Conservation (phyloP, 257 asterid genomes). For the Ligustrum vulgare region DNA sequence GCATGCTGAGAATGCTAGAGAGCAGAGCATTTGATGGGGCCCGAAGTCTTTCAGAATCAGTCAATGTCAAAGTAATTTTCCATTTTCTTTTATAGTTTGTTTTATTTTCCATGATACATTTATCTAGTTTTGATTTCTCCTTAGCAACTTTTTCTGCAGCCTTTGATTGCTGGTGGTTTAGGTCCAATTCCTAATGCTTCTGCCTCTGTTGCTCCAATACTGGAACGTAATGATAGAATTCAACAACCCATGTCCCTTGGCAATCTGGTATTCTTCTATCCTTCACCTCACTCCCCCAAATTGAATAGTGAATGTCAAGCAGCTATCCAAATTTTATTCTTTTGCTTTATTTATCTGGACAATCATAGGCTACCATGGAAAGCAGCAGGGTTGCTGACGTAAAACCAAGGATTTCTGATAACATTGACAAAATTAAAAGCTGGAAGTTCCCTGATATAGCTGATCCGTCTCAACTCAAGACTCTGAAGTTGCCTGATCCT, state of each 20-base stretch:
- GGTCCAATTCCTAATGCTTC: conserved; percentile 70
- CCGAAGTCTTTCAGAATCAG: conserved; percentile 69
- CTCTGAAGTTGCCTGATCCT: conserved; percentile 84
- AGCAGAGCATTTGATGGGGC: conserved; percentile 81
- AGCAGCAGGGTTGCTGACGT: conserved; percentile 76
- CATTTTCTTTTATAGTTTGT: conserved; percentile 5
- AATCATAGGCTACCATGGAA: conserved; percentile 73
- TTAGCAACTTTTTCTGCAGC: conserved; percentile 44
- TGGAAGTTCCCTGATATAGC: conserved; percentile 89
- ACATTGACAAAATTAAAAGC: conserved; percentile 61
- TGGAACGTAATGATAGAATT: conserved; percentile 72
- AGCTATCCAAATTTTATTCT: neutral
- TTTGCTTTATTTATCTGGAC: conserved; percentile 29
- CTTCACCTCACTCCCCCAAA: conserved; percentile 12
- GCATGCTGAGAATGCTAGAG: conserved; percentile 87
- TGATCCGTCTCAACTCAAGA: conserved; percentile 77
- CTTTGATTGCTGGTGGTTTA: conserved; percentile 62
- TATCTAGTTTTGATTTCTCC: neutral
- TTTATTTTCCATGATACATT: neutral
- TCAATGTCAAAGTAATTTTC: conserved; percentile 60
- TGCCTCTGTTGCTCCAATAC: conserved; percentile 56
- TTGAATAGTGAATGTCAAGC: neutral
- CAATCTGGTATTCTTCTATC: conserved; percentile 54
- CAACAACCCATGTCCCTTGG: conserved; percentile 89
- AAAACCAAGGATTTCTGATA: conserved; percentile 81